Evolutionary conservation across 108 stramenopile species (phyloP).

Genomic region (Pelagomonas calceolata): DNA sequence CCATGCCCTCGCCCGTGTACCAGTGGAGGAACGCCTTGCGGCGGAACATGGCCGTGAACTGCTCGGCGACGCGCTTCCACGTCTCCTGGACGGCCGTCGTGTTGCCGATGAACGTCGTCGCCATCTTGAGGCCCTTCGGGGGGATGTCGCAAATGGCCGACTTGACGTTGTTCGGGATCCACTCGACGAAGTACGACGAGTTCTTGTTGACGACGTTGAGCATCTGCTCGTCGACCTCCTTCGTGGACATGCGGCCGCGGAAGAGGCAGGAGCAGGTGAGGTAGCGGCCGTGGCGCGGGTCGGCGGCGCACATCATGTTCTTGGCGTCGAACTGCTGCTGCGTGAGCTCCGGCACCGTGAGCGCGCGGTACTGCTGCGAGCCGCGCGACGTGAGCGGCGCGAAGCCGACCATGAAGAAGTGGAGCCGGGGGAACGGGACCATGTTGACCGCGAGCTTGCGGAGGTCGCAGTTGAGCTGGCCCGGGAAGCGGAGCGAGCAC

Average conservation of each 20-base stretch:
- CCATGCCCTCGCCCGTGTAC: constrained; percentile 69
- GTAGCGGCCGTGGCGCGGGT: constrained; percentile 59
- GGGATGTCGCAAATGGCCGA: constrained; percentile 75
- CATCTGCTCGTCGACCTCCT: constrained; percentile 96
- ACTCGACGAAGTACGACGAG: constrained; percentile 83
- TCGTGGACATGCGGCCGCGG: constrained; percentile 67
- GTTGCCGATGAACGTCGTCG: constrained; percentile 63
- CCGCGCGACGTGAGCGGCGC: too few species aligned
- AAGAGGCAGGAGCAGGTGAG: constrained; percentile 59
- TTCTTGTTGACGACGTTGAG: constrained; percentile 94
- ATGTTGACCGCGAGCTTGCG: too few species aligned
- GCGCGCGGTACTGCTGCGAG: too few species aligned
- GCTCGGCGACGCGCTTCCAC: constrained; percentile 67
- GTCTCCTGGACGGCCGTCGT: constrained; percentile 63
- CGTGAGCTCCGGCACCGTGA: too few species aligned
- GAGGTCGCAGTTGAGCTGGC: too few species aligned
- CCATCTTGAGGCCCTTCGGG: constrained; percentile 58
- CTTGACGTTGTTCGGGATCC: constrained; percentile 82
- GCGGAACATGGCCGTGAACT: constrained; percentile 77
- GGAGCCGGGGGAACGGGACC: too few species aligned
- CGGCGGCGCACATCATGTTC: too few species aligned
- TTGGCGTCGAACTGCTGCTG: too few species aligned
- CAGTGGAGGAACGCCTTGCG: constrained; percentile 78
- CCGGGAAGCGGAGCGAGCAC: too few species aligned
- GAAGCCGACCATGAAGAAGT: too few species aligned